Evolutionary conservation across 306 rosid species (phyloP), one percentile per base, ranked within the genome.

Genomic region (Herpetospermum pedunculosum): DNA sequence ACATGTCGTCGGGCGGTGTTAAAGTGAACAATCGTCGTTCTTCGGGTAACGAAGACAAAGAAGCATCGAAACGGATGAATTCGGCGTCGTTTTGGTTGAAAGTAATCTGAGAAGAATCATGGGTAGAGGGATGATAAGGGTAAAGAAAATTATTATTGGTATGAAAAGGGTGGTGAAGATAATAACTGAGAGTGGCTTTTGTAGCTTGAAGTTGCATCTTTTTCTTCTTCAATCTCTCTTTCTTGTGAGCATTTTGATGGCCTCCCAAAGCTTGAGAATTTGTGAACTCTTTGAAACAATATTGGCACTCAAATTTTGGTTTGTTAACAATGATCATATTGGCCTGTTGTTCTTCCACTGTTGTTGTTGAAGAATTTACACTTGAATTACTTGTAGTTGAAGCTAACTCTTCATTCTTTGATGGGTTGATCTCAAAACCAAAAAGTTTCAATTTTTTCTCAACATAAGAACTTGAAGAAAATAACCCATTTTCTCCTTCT

Each of bases 231-330:
- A 94, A 85, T 54, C 97, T 85, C 71, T 94, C 99, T 81, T 94
- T 94, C 82, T 94, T 94, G 76, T 94, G 98, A 0, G 98, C 98
- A 83, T 94, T 94, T 83, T 91, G 99, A 69, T 94, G 99, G 29
- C 99, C 99, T 0, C 99, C 99, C 16, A 94, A 71, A 60, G 99
- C 99, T 58, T 94, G 99, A 23, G 99, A 94, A 57, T 94, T 94
- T 34, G 91, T 89, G 46, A 94, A 94, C 62, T 91, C 92, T 73
- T 94, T 94, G 64, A 83, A 82, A 79, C 99, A 94, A 54, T 81
- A 94, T 74, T 91, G 99, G 69, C 99, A 94, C 87, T 89, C 92
- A 15, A 94, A 91, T 57, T 87, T 89, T 32, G 73, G 15, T 12
- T 62, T n/a, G n/a, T n/a, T n/a, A n/a, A n/a, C n/a, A n/a, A n/a